These are phyloP conservation scores for Penicillium freii DNA, from an alignment of 2,329 filamentous ascomycete species.

Conservation along the genomic window DNA sequence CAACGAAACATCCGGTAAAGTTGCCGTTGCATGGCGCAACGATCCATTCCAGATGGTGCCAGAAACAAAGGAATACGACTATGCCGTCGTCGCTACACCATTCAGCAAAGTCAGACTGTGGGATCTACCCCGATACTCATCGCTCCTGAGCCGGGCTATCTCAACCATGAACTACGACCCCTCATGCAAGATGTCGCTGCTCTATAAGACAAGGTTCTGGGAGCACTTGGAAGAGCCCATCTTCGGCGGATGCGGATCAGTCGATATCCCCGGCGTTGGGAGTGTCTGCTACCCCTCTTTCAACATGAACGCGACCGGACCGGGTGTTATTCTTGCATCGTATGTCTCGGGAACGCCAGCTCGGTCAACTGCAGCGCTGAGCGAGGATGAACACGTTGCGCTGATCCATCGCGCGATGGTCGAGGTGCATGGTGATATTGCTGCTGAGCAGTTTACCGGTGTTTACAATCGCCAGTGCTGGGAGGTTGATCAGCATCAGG, in stretches of 20 bases:
- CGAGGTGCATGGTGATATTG: slow-evolving; percentile 63
- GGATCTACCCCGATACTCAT: slow-evolving; percentile 56
- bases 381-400: slow-evolving; percentile 53
- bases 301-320: slow-evolving; percentile 37
- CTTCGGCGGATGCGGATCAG: slow-evolving; percentile 52
- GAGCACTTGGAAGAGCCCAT: slow-evolving; percentile 57
- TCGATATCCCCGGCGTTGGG: slow-evolving; percentile 33
- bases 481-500: slow-evolving; percentile 60
- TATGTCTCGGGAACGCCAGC: slow-evolving; percentile 32
- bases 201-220: slow-evolving; percentile 66
- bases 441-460: slow-evolving; percentile 62
- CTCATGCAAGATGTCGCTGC: slow-evolving; percentile 61
- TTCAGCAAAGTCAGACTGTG: slow-evolving; percentile 64
- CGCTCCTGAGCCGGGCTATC: slow-evolving; percentile 51
- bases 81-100: slow-evolving; percentile 63
- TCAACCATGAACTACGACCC: slow-evolving; percentile 50
- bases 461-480: slow-evolving; percentile 65
- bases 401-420: slow-evolving; percentile 64
- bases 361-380: slow-evolving; percentile 26
- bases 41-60: slow-evolving; percentile 40
- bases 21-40: slow-evolving; percentile 58
- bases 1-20: slow-evolving; percentile 50
- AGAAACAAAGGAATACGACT: slow-evolving; percentile 59
- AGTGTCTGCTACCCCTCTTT: slow-evolving; percentile 39
- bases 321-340: slow-evolving; percentile 47